These are phyloP conservation scores for Royoungia palumana DNA, from an alignment of 768 basidiomycete genomes.

Conservation along the genomic window DNA sequence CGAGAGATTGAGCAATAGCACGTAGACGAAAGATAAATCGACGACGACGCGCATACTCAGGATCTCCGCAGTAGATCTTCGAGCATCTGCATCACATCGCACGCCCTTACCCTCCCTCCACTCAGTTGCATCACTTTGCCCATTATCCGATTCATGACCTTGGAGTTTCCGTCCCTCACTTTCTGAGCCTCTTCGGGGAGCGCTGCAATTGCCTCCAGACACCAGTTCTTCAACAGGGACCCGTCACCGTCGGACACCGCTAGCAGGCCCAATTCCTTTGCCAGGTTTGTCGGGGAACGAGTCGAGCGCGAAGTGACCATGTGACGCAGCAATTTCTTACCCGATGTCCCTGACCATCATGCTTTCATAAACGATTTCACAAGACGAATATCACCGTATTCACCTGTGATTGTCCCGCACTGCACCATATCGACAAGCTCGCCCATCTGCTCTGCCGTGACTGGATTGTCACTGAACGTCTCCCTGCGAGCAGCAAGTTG, in stretches of 20 bases:
- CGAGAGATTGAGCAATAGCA: constrained; percentile 6
- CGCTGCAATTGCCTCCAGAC: constrained; percentile 58
- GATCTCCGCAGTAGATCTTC: constrained; percentile 38
- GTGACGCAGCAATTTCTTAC: constrained; percentile 70
- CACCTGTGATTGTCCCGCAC: constrained; percentile 65
- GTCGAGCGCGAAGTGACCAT: constrained; percentile 50
- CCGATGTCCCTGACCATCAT: constrained; percentile 62
- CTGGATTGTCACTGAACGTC: constrained; percentile 54
- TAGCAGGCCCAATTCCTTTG: constrained; percentile 46
- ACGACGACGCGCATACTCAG: not conserved
- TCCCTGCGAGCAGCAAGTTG: constrained; percentile 60
- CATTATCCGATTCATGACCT: constrained; percentile 60
- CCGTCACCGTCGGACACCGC: constrained; percentile 35
- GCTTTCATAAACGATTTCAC: not conserved
- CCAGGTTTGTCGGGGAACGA: constrained; percentile 41
- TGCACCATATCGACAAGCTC: constrained; percentile 77
- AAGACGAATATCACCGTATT: not conserved
- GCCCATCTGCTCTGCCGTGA: constrained; percentile 65
- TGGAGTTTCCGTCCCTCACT: constrained; percentile 60
- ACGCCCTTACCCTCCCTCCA: constrained; percentile 76
- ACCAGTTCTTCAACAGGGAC: constrained; percentile 49
- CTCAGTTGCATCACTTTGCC: constrained; percentile 73
- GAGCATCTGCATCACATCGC: constrained; percentile 49
- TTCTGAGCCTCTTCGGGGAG: constrained; percentile 67
- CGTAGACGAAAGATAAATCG: not conserved